phyloP scores from a whole-genome alignment of 2,329 filamentous ascomycete species.

The Sordariomycetes sp. region DNA sequence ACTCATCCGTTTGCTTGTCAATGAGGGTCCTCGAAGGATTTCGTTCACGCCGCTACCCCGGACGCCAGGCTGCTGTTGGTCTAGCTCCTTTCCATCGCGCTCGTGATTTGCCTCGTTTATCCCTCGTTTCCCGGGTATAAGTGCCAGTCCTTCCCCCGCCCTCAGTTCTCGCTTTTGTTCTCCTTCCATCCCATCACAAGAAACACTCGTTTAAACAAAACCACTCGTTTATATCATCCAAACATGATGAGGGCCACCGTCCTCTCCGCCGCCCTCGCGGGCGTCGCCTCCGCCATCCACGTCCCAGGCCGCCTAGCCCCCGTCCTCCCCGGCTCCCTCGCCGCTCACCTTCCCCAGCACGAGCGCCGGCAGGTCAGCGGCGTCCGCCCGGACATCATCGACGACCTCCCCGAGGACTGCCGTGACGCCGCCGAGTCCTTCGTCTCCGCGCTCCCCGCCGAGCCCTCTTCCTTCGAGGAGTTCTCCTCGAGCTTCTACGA shows the following conservation, averaged over 20 bases:
- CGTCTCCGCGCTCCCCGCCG: neutral
- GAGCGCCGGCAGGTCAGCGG: neutral
- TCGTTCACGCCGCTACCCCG: too few relatives aligned
- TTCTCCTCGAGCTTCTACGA: neutral
- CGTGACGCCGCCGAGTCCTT: neutral
- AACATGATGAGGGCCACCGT: neutral
- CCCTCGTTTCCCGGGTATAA: too few relatives aligned
- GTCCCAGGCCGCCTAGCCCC: neutral
- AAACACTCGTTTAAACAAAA: neutral
- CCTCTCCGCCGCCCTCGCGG: neutral
- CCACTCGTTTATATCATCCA: neutral
- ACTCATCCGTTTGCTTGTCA: too few relatives aligned
- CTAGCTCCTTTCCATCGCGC: too few relatives aligned
- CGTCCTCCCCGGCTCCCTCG: too few relatives aligned
- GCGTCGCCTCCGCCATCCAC: too few relatives aligned
- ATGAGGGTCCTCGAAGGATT: too few relatives aligned
- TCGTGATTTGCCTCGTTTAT: too few relatives aligned
- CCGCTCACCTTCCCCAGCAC: too few relatives aligned
- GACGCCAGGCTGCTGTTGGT: too few relatives aligned
- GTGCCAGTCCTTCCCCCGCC: too few relatives aligned
- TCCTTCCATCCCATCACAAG: neutral
- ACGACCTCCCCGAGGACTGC: neutral
- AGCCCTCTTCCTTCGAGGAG: neutral
- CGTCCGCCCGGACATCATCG: neutral
- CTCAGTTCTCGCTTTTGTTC: neutral